Base-by-base conservation (phyloP, 345 rosid genomes). In the Psidium guajava region DNA sequence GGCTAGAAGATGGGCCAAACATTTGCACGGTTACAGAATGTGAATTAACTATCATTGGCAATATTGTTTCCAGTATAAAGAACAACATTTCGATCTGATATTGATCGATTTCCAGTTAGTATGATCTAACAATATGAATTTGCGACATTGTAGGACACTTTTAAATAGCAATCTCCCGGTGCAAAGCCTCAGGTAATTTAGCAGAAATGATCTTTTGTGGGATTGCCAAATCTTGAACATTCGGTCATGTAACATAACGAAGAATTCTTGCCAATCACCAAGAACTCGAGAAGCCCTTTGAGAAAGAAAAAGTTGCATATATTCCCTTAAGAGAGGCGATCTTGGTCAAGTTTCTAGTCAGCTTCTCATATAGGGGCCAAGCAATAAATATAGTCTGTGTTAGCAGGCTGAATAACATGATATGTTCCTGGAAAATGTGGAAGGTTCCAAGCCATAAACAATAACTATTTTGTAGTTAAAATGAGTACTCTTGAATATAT, bases 1-100 rank as follows among this genome's bases (percentile, higher is more conserved):
- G 96, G 98, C 95, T 50, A 92, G 95, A 91, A 89, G 98, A 87
- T 95, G 98, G 98, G 94, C 96, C 50, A 96, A 94, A 88, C 95
- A 93, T 87, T 91, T 96, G 89, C 95, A 93, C 87, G 95, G 93
- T 61, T 94, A 92, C 83, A 90, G 94, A 89, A 88, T 93, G 82
- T 90, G 88, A 89, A 75, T 85, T 77, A 83, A 61, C 77, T 64
- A 56, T 42, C 80, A 82, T 44, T 81, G 11, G 75, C 36, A 77
- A 18, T 74, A n/a, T n/a, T 47, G 53, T 80, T 61, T 53, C 42
- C 24, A 42, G 64, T 69, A 32, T 16, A 69, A 69, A 69, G 77
- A 69, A 69, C 77, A 69, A 69, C 77, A 69, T 11, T 42, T 56
- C 4, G 73, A 83, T 49, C 53, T 11, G n/a, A 32, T 15, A 82